Conservation (phyloP, 176 grass and related monocot species). For the Bolboschoenus planiculmis region DNA sequence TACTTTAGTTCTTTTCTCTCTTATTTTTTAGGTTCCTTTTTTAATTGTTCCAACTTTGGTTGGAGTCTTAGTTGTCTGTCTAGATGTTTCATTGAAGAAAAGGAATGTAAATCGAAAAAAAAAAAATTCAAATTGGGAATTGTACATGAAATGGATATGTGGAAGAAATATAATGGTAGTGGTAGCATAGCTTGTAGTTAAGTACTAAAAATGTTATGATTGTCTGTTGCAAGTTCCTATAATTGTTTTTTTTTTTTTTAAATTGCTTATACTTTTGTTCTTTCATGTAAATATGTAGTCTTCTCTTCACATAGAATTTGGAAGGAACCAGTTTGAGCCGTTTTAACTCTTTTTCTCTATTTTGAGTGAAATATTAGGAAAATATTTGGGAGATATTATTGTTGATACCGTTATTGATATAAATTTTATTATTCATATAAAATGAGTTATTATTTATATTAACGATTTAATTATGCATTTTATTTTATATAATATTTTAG, state of each 20-base stretch:
- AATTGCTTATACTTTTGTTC: not conserved
- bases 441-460: no score
- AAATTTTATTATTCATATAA: no score
- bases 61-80: not conserved
- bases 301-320: not conserved
- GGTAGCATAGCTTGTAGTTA: not conserved
- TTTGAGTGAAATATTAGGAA: no score
- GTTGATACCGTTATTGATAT: no score
- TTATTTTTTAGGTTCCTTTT: not conserved
- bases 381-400: no score
- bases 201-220: not conserved
- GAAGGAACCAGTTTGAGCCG: not conserved
- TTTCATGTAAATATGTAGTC: not conserved
- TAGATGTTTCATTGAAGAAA: not conserved
- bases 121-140: not conserved
- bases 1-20: not conserved
- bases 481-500: no score
- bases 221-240: not conserved
- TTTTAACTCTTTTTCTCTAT: not conserved
- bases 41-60: not conserved
- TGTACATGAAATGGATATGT: constrained; percentile 12
- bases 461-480: no score
- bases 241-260: not conserved
- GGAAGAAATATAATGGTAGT: not conserved
- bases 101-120: not conserved